Conservation (phyloP, 768 basidiomycete genomes). For the Russula griseocarnosa region DNA sequence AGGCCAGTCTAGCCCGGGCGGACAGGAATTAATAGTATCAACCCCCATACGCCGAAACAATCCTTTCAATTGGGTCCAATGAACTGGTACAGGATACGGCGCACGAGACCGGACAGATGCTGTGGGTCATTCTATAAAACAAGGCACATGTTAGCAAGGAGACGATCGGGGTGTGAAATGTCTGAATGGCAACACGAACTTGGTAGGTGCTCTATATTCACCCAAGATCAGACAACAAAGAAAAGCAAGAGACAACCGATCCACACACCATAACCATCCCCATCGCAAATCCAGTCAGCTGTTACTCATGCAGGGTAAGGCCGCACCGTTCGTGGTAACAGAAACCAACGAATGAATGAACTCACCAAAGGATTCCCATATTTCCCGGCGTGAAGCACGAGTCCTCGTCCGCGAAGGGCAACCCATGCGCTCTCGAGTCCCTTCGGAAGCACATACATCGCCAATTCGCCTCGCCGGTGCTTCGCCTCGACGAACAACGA, state of each 20-base stretch:
- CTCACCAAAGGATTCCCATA: conserved; percentile 65
- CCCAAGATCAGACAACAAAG: conserved; percentile 17
- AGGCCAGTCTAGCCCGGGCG: background rate
- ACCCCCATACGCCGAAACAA: background rate
- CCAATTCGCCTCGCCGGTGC: conserved; percentile 80
- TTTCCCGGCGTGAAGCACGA: conserved; percentile 65
- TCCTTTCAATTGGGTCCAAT: conserved; percentile 69
- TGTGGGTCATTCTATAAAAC: conserved; percentile 59
- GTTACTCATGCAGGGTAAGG: conserved; percentile 20
- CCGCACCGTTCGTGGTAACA: conserved; percentile 17
- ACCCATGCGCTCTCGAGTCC: conserved; percentile 87
- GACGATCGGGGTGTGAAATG: background rate
- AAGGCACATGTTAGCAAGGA: background rate
- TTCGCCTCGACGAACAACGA: conserved; percentile 84
- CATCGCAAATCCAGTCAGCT: conserved; percentile 74
- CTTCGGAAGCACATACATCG: conserved; percentile 89
- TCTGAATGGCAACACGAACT: conserved; percentile 33
- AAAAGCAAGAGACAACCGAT: conserved; percentile 11
- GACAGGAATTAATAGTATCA: background rate
- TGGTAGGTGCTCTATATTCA: conserved; percentile 53
- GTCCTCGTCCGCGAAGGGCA: conserved; percentile 66
- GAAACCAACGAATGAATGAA: conserved; percentile 29
- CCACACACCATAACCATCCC: conserved; percentile 80
- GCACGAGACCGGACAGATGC: conserved; percentile 77
- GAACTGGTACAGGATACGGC: conserved; percentile 82